phyloP scores from a whole-genome alignment of 106 monocot species.

The Acanthochlamys bracteata region DNA sequence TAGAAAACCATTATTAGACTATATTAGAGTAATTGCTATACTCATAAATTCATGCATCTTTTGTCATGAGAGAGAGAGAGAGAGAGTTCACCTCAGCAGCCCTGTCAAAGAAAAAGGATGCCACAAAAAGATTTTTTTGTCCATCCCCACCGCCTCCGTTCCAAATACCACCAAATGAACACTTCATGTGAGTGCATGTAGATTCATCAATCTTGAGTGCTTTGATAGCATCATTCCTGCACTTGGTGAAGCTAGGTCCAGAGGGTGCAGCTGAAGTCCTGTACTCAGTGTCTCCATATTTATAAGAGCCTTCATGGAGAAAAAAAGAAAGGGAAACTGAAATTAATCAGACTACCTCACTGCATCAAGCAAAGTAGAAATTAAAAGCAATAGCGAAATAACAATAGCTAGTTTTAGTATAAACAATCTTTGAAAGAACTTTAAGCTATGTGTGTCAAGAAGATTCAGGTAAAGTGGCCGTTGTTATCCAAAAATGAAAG shows the following conservation, averaged over 20 bases:
- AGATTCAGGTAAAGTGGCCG: no score
- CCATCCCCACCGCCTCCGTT: constrained; percentile 96
- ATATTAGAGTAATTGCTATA: neutral
- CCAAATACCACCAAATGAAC: constrained; percentile 93
- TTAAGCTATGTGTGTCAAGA: no score
- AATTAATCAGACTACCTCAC: no score
- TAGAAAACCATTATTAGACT: neutral
- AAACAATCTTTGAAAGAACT: no score
- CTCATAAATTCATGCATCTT: neutral
- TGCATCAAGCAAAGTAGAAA: no score
- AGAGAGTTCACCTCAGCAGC: constrained; percentile 61
- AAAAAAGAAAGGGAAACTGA: neutral
- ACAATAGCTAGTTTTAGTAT: no score
- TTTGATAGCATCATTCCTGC: constrained; percentile 57
- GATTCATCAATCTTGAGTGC: constrained; percentile 74
- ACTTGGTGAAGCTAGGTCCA: constrained; percentile 54
- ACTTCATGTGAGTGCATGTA: constrained; percentile 77
- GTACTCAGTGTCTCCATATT: constrained; percentile 47
- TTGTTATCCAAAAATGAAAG: no score
- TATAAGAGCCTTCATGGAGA: constrained; percentile 31
- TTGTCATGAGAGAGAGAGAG: neutral
- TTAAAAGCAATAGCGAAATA: no score
- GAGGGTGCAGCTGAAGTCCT: constrained; percentile 42
- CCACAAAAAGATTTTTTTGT: constrained; percentile 81
- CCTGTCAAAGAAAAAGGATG: constrained; percentile 94